phyloP scores from a whole-genome alignment of 148 eudicot genomes.

The Rhododendron ovatum region DNA sequence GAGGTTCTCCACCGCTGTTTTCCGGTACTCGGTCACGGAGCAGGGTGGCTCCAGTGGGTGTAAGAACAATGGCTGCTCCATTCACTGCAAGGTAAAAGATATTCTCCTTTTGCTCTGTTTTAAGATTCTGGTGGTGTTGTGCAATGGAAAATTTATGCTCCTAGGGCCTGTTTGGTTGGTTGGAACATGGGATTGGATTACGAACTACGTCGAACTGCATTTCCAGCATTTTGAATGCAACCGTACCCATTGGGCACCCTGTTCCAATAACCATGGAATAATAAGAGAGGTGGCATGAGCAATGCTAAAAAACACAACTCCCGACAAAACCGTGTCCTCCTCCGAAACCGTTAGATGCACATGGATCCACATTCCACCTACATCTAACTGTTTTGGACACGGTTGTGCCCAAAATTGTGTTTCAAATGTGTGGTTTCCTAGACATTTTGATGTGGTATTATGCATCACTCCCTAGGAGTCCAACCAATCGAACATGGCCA shows the following conservation, averaged over 20 bases:
- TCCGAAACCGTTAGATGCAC: too few species aligned
- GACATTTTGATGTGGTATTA: too few species aligned
- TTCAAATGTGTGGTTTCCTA: too few species aligned
- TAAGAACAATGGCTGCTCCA: conserved; percentile 6
- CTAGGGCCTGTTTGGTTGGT: background rate
- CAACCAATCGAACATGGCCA: too few species aligned
- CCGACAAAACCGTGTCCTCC: too few species aligned
- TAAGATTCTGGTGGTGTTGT: background rate
- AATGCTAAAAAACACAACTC: too few species aligned
- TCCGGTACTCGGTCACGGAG: background rate
- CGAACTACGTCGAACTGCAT: background rate
- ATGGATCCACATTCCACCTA: too few species aligned
- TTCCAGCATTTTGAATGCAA: background rate
- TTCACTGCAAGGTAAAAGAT: conserved; percentile 7
- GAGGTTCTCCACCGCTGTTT: conserved; percentile 15
- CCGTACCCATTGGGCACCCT: background rate
- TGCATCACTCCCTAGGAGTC: too few species aligned
- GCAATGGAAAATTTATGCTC: background rate
- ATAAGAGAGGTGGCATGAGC: background rate
- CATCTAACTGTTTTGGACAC: too few species aligned
- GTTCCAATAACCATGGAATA: background rate
- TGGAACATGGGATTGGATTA: background rate
- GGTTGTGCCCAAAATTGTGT: too few species aligned
- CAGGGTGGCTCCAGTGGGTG: background rate
- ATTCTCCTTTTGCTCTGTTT: background rate